Evolutionary conservation across 2,329 filamentous ascomycete genomes (phyloP).

Genomic region (Coniella vitis): DNA sequence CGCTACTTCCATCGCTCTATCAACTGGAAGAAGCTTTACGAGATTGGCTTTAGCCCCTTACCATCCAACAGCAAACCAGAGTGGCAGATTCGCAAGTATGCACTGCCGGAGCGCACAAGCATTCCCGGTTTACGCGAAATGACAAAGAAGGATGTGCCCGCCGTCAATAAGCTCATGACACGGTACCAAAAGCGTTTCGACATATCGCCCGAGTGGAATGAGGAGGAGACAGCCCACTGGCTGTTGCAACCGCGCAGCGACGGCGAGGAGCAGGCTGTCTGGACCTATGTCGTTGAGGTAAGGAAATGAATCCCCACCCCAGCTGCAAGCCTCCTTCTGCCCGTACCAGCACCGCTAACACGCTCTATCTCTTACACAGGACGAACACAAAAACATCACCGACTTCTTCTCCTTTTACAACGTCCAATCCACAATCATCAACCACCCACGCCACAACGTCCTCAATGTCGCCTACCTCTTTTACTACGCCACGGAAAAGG

Average conservation of each 20-base stretch:
- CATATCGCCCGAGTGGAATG: conserved; percentile 73
- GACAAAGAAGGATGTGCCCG: conserved; percentile 69
- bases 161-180: conserved; percentile 66
- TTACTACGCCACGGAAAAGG: conserved; percentile 87
- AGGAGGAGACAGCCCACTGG: conserved; percentile 83
- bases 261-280: conserved; percentile 73
- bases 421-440: conserved; percentile 88
- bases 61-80: conserved; percentile 76
- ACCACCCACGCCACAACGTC: conserved; percentile 66
- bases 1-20: conserved; percentile 92
- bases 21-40: conserved; percentile 94
- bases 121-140: conserved; percentile 74
- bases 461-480: conserved; percentile 92
- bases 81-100: conserved; percentile 80
- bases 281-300: conserved; percentile 86
- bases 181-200: conserved; percentile 76
- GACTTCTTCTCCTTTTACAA: conserved; percentile 98
- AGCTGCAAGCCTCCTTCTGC: background rate
- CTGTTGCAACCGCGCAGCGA: conserved; percentile 63
- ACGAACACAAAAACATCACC: conserved; percentile 70
- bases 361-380: conserved; percentile 26
- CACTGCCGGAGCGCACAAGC: conserved; percentile 65
- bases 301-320: no score
- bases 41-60: conserved; percentile 87
- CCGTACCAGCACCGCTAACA: background rate